Base-by-base conservation (phyloP, 305 asterid species). In the Fraxinus platypoda region DNA sequence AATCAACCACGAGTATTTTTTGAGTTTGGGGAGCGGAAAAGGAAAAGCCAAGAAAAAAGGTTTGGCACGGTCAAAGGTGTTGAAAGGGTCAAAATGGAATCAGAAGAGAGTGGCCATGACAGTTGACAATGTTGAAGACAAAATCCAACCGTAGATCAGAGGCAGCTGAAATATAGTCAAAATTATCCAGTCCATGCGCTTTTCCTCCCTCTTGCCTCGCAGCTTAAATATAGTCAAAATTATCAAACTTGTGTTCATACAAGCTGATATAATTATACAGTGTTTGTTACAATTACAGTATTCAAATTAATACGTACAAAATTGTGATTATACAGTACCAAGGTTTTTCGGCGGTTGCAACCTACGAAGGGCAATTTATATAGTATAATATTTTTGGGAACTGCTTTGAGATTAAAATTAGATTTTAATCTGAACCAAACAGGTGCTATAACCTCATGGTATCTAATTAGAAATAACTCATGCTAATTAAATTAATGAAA, bases 281-380 rank as follows among this genome's bases (percentile, higher is more conserved):
- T n/a, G 3, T 54, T 6, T 54, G 21, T 6, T 57, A 19, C 68
- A 57, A 26, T 19, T 57, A n/a, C 11, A 19, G 12, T 21, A 26
- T 26, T 26, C 30, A 26, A 26, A 26, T 26, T 26, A 26, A 26
- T 26, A 26, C 30, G 30, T 26, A 26, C 31, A 30, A 30, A 59
- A 9, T 11, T 23, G 33, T 25, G 17, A 64, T 64, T 25, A 8
- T 3, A 64, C 17, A 92, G 84, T 87, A 86, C 85, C 89, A 92
- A 2, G 96, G 91, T 13, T 92, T 91, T 80, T 91, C 93, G 77
- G 91, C 88, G 78, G 90, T 79, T 77, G 81, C 88, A n/a, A 91
- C 95, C 9, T 87, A 91, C 89, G 97, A 93, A 1, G 98, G 96
- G 1, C 90, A 88, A 81, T 94, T 82, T 31, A 26, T 26, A 34